phyloP scores from a whole-genome alignment of 2,329 filamentous ascomycete genomes.

The Nothopassalora personata region DNA sequence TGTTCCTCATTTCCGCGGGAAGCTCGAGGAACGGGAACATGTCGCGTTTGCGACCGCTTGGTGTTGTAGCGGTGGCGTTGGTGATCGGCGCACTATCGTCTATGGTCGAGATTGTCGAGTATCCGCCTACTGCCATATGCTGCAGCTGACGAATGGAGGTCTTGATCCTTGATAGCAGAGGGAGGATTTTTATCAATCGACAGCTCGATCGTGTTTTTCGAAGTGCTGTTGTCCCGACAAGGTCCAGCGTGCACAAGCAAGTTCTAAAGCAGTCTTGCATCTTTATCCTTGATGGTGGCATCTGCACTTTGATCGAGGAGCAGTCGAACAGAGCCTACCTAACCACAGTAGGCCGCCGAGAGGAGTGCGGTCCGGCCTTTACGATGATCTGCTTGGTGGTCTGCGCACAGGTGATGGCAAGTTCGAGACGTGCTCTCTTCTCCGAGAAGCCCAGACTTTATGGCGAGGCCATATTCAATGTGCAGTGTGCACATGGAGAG shows the following conservation, averaged over 20 bases:
- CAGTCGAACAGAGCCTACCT: constrained; percentile 11
- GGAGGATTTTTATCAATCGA: constrained; percentile 7
- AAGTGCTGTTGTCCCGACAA: constrained; percentile 6
- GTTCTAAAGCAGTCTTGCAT: constrained; percentile 11
- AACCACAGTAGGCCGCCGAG: constrained; percentile 13
- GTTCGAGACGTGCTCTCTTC: not conserved
- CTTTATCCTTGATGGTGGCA: constrained; percentile 9
- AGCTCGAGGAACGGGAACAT: not conserved
- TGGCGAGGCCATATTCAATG: not conserved
- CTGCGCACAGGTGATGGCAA: not conserved
- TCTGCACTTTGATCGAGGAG: constrained; percentile 11
- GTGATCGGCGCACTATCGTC: not conserved
- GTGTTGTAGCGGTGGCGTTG: not conserved
- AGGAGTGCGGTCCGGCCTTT: constrained; percentile 18
- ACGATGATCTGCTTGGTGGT: constrained; percentile 10
- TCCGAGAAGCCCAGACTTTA: not conserved
- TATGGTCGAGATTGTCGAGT: constrained; percentile 10
- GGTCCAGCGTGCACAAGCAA: constrained; percentile 12
- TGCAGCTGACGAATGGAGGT: constrained; percentile 13
- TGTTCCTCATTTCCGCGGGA: not conserved
- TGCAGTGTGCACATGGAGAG: not conserved
- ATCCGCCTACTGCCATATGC: constrained; percentile 12
- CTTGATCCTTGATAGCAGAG: constrained; percentile 6
- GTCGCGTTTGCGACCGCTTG: not conserved
- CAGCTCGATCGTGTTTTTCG: constrained; percentile 10